Conservation (phyloP, 768 basidiomycete species). For the Dioszegia aurantiaca region DNA sequence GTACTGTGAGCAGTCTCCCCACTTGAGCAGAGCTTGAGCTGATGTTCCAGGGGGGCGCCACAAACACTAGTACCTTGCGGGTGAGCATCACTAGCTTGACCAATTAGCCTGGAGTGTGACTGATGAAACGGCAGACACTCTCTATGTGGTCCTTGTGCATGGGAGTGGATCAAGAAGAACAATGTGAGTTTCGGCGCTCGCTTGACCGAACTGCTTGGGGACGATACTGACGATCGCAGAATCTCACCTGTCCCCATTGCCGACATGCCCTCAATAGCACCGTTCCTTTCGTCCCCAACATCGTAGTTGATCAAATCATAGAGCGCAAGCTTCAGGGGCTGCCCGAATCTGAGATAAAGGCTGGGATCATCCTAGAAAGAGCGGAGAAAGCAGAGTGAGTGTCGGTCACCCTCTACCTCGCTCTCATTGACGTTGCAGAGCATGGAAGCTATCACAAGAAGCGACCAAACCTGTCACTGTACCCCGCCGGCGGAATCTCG, state of each 20-base stretch:
- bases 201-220: background rate
- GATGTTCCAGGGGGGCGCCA: conserved; percentile 27
- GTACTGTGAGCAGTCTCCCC: conserved; percentile 28
- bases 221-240: conserved; percentile 21
- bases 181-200: conserved; percentile 22
- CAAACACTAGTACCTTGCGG: conserved; percentile 44
- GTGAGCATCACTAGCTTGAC: conserved; percentile 21
- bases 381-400: conserved; percentile 38
- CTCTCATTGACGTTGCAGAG: conserved; percentile 13
- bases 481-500: conserved; percentile 21
- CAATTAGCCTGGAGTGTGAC: background rate
- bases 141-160: conserved; percentile 44
- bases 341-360: conserved; percentile 24
- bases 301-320: conserved; percentile 44
- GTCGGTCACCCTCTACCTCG: background rate
- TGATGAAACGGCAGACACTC: conserved; percentile 27
- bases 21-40: background rate
- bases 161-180: conserved; percentile 42
- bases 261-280: conserved; percentile 24
- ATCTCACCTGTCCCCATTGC: conserved; percentile 41
- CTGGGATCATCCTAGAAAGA: conserved; percentile 30
- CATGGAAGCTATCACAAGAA: conserved; percentile 33
- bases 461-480: conserved; percentile 15
- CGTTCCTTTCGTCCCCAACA: conserved; percentile 37
- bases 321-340: conserved; percentile 35